phyloP scores from a whole-genome alignment of 768 basidiomycete species.

The Basidioascus undulatus region DNA sequence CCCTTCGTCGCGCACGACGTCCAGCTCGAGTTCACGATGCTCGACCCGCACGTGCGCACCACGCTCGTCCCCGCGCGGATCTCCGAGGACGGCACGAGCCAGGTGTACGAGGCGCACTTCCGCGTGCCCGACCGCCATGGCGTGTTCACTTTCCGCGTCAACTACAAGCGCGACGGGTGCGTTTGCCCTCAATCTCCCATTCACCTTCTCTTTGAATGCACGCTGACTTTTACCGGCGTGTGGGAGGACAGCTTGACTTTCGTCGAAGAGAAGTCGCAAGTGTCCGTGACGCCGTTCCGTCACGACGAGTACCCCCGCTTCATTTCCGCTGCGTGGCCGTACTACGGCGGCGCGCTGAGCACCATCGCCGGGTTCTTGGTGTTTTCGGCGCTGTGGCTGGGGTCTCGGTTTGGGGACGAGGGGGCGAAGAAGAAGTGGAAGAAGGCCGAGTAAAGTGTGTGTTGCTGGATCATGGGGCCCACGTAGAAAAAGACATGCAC shows the following conservation, averaged over 20 bases:
- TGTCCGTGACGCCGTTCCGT: conserved; percentile 71
- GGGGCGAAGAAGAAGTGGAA: too few species aligned
- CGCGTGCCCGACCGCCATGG: conserved; percentile 84
- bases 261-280: conserved; percentile 45
- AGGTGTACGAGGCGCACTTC: conserved; percentile 51
- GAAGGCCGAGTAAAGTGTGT: too few species aligned
- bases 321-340: conserved; percentile 86
- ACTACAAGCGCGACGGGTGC: conserved; percentile 73
- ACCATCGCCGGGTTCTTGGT: conserved; percentile 63
- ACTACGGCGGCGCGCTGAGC: conserved; percentile 74
- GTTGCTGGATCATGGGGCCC: too few species aligned
- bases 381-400: conserved; percentile 69
- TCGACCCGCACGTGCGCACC: conserved; percentile 84
- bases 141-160: conserved; percentile 88
- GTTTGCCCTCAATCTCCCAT: conserved; percentile 11
- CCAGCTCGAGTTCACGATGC: conserved; percentile 93
- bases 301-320: conserved; percentile 93
- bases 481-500: too few species aligned
- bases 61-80: conserved; percentile 34
- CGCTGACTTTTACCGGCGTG: too few species aligned
- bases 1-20: conserved; percentile 52
- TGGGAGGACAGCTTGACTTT: conserved; percentile 66
- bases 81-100: conserved; percentile 21
- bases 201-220: background rate
- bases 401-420: too few species aligned